Conservation (phyloP, 306 rosid genomes). For the Elaeagnus macrophylla region DNA sequence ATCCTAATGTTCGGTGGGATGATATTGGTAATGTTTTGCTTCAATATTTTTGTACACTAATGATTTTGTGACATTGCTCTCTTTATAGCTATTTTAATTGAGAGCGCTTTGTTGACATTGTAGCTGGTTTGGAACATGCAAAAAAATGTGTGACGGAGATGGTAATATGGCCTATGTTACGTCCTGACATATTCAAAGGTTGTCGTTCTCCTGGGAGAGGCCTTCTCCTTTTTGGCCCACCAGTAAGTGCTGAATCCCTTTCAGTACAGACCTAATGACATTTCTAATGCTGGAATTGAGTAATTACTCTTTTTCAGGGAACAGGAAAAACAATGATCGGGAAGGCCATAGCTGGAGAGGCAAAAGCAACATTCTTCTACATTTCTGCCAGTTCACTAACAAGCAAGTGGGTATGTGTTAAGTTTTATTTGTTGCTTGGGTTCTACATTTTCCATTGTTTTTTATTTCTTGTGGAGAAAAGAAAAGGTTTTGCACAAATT, state of each 20-base stretch:
- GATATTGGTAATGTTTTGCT: slow-evolving; percentile 35
- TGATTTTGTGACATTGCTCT: slow-evolving; percentile 7
- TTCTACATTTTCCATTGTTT: slow-evolving; percentile 1
- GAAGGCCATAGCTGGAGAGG: slow-evolving; percentile 99
- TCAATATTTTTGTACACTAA: slow-evolving; percentile 16
- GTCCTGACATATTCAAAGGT: slow-evolving; percentile 85
- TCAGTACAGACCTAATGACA: slow-evolving; percentile 7
- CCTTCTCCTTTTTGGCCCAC: slow-evolving; percentile 95
- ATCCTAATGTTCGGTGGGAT: slow-evolving; percentile 74
- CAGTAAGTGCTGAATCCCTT: slow-evolving; percentile 50
- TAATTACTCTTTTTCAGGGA: slow-evolving; percentile 49
- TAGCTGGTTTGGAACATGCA: slow-evolving; percentile 91
- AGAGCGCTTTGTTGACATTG: slow-evolving; percentile 13
- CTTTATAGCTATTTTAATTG: slow-evolving; percentile 21
- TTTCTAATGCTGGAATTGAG: slow-evolving; percentile 18
- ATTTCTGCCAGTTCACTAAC: slow-evolving; percentile 92
- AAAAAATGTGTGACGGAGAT: slow-evolving; percentile 77
- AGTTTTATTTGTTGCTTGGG: slow-evolving; percentile 16
- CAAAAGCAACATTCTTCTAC: slow-evolving; percentile 94
- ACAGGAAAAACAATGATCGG: slow-evolving; percentile 99
- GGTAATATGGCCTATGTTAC: slow-evolving; percentile 83
- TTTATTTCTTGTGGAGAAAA: no score
- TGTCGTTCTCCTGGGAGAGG: slow-evolving; percentile 97
- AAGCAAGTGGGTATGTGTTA: slow-evolving; percentile 84
- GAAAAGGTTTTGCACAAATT: not conserved